Base-by-base conservation (phyloP, 75 land plant species). In the Pinus taeda region DNA sequence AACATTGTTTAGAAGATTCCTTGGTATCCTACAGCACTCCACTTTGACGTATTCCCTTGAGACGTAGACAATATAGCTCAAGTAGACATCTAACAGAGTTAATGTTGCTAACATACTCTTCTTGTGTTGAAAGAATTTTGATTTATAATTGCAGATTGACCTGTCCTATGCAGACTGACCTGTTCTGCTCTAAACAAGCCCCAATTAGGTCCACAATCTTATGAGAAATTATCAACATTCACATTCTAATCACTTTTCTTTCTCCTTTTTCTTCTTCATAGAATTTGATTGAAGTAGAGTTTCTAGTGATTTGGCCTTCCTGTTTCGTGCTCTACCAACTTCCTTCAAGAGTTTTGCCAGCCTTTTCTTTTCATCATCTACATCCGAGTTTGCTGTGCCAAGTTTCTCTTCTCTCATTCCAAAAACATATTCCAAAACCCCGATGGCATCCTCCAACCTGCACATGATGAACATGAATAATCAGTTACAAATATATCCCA, bases 361-460 rank as follows among this genome's bases (percentile, higher is more conserved):
- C 78, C 95, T 86, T 56, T 79, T 82, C 83, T 84, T 90, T 69
- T 90, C 93, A 49, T 90, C 90, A 30, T 90, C 90, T 11, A 90
- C 88, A 39, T 88, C 93, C 1, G 90, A 88, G 73, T 92, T 85
- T 81, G 89, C 93, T 9, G 93, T 88, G 17, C 95, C 95, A 57
- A 90, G 95, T 66, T 82, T 79, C 84, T 90, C 95, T 86, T 92
- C 93, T 66, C 91, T 80, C 36, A 84, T 77, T 74, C 83, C 87
- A 6, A 92, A 78, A 14, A 90, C 81, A 63, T 83, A 71, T 61
- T 92, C 93, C 81, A 90, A 62, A 29, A 92, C 79, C 79, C 81
- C 85, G 60, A 90, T 92, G 17, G 95, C 88, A 79, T 92, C 93
- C 60, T 90, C 92, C 18, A 92, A 78, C 83, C 95, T 92, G 93